Percentiles rank a stretch among this genome's conserved stretches.
Conservation (phyloP, 2,329 filamentous ascomycete genomes). For the Phyllosticta paracitricarpa region DNA sequence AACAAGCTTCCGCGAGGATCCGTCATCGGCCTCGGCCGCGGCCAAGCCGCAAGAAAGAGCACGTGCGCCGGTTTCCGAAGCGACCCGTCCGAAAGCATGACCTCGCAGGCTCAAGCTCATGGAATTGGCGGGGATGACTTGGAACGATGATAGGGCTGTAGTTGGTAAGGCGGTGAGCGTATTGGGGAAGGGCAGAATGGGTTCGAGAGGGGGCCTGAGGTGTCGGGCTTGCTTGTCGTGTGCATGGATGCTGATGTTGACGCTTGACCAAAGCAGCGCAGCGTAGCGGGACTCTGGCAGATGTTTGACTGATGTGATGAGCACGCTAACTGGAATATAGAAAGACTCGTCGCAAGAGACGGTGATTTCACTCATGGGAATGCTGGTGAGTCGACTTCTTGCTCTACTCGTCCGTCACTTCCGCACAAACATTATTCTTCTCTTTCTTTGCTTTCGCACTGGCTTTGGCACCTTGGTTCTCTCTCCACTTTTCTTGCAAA, state of each 20-base stretch:
- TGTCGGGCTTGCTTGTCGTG: neutral
- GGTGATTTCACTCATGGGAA: constrained; percentile 76
- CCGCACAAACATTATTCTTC: neutral
- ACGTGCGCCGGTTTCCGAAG: neutral
- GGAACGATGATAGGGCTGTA: neutral
- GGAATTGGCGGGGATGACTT: neutral
- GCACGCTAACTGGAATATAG: constrained; percentile 17
- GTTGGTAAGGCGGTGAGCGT: neutral
- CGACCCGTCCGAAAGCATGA: neutral
- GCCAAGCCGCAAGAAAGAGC: too few species aligned
- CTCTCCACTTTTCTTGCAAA: too few species aligned
- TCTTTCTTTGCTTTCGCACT: neutral
- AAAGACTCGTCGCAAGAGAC: constrained; percentile 95
- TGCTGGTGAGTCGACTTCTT: constrained; percentile 47
- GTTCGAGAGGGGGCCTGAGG: neutral
- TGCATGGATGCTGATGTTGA: neutral
- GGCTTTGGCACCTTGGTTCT: too few species aligned
- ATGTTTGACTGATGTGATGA: too few species aligned
- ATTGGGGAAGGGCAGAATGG: neutral
- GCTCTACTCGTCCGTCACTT: neutral
- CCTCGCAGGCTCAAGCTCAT: neutral
- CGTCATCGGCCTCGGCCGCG: neutral
- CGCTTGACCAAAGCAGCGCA: neutral
- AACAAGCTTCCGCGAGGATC: neutral
- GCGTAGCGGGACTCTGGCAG: neutral